Conservation (phyloP, 1,139 yeast genomes). For the Suhomyces bokatorum region DNA sequence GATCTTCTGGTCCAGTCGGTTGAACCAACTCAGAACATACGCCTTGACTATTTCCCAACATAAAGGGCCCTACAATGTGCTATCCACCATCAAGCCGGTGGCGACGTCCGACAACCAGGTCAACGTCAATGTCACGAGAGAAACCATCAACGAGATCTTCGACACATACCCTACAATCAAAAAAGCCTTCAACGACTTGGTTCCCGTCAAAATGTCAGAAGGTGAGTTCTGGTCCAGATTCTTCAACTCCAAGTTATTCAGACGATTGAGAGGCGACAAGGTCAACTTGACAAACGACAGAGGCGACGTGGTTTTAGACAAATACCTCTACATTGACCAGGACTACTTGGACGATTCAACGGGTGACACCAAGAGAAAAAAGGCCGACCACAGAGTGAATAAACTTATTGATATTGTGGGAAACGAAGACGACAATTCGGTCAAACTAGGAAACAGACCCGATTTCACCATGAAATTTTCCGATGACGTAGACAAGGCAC, state of each 20-base stretch:
- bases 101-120: conserved; percentile 89
- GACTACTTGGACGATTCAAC: conserved; percentile 40
- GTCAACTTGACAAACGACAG: conserved; percentile 68
- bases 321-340: conserved; percentile 65
- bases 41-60: conserved; percentile 84
- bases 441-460: conserved; percentile 74
- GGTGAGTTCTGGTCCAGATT: conserved; percentile 98
- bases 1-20: conserved; percentile 86
- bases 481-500: conserved; percentile 24
- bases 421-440: conserved; percentile 79
- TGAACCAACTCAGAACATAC: conserved; percentile 77
- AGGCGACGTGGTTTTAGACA: conserved; percentile 83
- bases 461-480: conserved; percentile 86
- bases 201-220: conserved; percentile 76
- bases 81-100: conserved; percentile 90
- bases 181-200: conserved; percentile 84
- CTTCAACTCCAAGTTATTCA: conserved; percentile 82
- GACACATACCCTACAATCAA: conserved; percentile 93
- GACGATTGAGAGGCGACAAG: conserved; percentile 87
- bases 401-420: conserved; percentile 75
- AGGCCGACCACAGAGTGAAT: conserved; percentile 32
- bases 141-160: conserved; percentile 85
- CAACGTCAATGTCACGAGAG: conserved; percentile 88
- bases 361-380: conserved; percentile 16
- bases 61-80: conserved; percentile 89